These are phyloP conservation scores for Xylaria grammica DNA, from an alignment of 495 filamentous ascomycete genomes.

Conservation along the genomic window DNA sequence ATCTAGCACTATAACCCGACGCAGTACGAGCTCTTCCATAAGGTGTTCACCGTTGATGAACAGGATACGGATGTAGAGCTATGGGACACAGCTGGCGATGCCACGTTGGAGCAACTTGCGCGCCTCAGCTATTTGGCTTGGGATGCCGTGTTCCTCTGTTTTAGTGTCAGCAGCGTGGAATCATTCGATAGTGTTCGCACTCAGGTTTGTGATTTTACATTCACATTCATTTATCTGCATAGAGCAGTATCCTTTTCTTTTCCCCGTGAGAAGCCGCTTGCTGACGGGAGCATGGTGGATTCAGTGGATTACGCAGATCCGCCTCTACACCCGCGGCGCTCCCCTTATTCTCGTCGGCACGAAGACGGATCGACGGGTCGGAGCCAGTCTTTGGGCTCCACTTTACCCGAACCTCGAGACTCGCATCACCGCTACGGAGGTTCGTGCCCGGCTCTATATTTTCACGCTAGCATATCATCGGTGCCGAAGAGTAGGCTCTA, in stretches of 20 bases:
- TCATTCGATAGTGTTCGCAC: slow-evolving; percentile 22
- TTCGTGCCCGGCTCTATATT: neutral
- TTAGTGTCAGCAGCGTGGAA: slow-evolving; percentile 23
- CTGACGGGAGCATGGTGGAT: slow-evolving; percentile 15
- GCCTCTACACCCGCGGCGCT: slow-evolving; percentile 25
- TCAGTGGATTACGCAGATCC: slow-evolving; percentile 33
- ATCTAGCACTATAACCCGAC: slow-evolving; percentile 26
- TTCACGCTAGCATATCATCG: neutral
- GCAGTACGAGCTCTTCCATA: slow-evolving; percentile 31
- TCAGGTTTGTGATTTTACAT: slow-evolving; percentile 24
- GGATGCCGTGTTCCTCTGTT: slow-evolving; percentile 41
- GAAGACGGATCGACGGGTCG: slow-evolving; percentile 32
- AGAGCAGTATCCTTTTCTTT: neutral
- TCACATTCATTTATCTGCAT: neutral
- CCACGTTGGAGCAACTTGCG: slow-evolving; percentile 29
- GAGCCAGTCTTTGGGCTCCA: slow-evolving; percentile 23
- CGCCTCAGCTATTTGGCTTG: slow-evolving; percentile 35
- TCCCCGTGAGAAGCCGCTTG: neutral
- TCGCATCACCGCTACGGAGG: slow-evolving; percentile 20
- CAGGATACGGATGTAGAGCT: slow-evolving; percentile 33
- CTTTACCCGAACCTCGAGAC: slow-evolving; percentile 23
- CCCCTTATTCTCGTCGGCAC: slow-evolving; percentile 34
- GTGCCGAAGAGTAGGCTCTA: neutral
- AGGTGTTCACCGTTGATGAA: slow-evolving; percentile 25
- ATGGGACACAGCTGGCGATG: slow-evolving; percentile 38